Percentiles rank a stretch among this genome's conserved stretches.
phyloP scores from a whole-genome alignment of 805 yeast genomes.

The Metschnikowia borealis region DNA sequence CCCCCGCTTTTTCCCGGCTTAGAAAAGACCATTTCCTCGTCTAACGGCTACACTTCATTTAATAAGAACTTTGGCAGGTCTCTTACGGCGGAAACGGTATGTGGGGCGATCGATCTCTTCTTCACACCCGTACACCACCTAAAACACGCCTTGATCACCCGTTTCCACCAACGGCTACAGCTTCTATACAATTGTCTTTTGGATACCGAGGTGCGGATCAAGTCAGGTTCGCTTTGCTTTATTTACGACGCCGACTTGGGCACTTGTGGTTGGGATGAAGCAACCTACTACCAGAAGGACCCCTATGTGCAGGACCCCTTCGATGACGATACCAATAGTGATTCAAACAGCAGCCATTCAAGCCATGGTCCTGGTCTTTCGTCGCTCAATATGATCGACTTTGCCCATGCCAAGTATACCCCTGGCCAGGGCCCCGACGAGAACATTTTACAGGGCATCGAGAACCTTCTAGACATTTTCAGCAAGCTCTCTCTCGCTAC shows the following conservation, averaged over 20 bases:
- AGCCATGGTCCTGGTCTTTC: conserved; percentile 14
- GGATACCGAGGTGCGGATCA: conserved; percentile 58
- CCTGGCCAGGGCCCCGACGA: conserved; percentile 70
- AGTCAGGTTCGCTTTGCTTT: conserved; percentile 70
- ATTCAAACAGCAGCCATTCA: conserved; percentile 20
- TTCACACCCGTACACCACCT: conserved; percentile 33
- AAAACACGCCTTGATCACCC: conserved; percentile 31
- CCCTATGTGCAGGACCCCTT: conserved; percentile 22
- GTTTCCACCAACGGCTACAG: conserved; percentile 57
- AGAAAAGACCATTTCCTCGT: conserved; percentile 14
- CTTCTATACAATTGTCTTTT: conserved; percentile 61
- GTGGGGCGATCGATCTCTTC: conserved; percentile 44
- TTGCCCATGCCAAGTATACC: conserved; percentile 75
- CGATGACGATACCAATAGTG: conserved; percentile 22
- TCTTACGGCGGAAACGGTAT: conserved; percentile 42
- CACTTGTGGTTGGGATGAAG: conserved; percentile 14
- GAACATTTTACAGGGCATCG: conserved; percentile 66
- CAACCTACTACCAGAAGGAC: conserved; percentile 19
- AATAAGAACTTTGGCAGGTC: conserved; percentile 72
- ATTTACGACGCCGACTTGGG: conserved; percentile 75
- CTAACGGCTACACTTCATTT: conserved; percentile 42
- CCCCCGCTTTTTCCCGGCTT: conserved; percentile 16
- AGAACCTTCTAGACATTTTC: conserved; percentile 49
- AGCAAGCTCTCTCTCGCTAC: conserved; percentile 16
- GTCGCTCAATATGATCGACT: conserved; percentile 70